Base-by-base conservation (phyloP, 139 green algal species). In the Trebouxia sp. region DNA sequence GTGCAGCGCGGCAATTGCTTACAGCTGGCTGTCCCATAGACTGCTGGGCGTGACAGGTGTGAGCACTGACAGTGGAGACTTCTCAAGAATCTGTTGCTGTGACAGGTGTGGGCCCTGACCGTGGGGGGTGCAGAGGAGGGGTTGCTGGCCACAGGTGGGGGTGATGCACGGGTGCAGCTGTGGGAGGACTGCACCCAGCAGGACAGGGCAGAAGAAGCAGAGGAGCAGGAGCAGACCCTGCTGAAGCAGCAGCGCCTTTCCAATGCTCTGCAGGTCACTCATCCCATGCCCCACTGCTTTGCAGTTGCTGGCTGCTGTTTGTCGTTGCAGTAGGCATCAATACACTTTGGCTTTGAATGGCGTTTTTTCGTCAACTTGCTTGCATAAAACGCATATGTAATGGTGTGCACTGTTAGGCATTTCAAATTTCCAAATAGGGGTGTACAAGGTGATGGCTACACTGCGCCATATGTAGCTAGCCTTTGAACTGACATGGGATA, bases 131-230 rank as follows among this genome's bases (percentile, higher is more conserved):
- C 50, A 1, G 41, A 83, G 1, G 85, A 85, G 7, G 72, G 69
- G n/a, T n/a, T 86, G 50, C 76, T 94, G 35, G 93, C 88, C 12
- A 89, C 89, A n/a, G 95, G 96, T 37, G 93, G 92, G 48, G 90
- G 85, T 12, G 96, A 99, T 83, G 88, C 90, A 28, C 79, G 83
- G 3, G 75, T 99, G 14, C 83, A 85, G 10, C 56, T 99, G 15
- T 99, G 96, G 96, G 53, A 85, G 48, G 94, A 98, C 84, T 83
- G 47, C 43, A 98, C 94, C 0, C 78, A 72, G 8, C 84, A 80
- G 0, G 90, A 97, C 47, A 84, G 74, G 6, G 84, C 66, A 9
- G 87, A 85, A 41, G 90, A 87, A 48, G 89, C 87, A 3, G 84
- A 79, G 15, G 85, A 80, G 72, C 82, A 87, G 58, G 84, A 92